phyloP scores from a whole-genome alignment of 352 stramenopile species.

The Globisporangium spinosum region DNA sequence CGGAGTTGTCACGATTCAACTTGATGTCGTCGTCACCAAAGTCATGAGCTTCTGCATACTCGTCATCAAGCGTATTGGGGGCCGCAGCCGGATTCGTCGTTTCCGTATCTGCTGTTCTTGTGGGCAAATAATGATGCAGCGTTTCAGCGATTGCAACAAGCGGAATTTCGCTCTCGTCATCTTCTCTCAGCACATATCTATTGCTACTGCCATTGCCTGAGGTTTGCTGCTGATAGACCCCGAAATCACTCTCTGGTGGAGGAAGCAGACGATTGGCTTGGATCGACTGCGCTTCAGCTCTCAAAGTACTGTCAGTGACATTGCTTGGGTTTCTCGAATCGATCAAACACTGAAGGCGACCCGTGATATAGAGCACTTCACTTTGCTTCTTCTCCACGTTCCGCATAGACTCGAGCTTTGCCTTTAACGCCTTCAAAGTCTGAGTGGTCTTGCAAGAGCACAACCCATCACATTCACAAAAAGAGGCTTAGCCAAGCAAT shows the following conservation, averaged over 20 bases:
- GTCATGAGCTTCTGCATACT: not conserved
- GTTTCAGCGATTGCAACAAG: not conserved
- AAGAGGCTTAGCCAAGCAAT: not conserved
- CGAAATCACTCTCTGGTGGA: constrained; percentile 14
- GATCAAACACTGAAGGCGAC: constrained; percentile 14
- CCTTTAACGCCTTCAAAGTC: constrained; percentile 9
- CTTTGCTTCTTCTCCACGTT: not conserved
- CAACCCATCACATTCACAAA: not conserved
- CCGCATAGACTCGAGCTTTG: not conserved
- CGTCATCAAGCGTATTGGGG: not conserved
- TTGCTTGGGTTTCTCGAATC: not conserved
- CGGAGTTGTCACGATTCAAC: not conserved
- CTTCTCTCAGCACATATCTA: not conserved
- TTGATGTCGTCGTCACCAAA: not conserved
- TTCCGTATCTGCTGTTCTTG: not conserved
- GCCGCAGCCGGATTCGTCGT: not conserved
- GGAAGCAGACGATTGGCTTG: not conserved
- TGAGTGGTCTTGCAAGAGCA: constrained; percentile 6
- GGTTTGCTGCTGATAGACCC: not conserved
- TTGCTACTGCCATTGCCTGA: not conserved
- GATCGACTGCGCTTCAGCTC: not conserved
- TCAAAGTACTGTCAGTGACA: not conserved
- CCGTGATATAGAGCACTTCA: not conserved
- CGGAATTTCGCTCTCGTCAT: constrained; percentile 15
- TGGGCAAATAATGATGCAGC: constrained; percentile 5